Base-by-base conservation (phyloP, 192 early-diverging fungal genomes). In the Thoreauomyces humboldtii region DNA sequence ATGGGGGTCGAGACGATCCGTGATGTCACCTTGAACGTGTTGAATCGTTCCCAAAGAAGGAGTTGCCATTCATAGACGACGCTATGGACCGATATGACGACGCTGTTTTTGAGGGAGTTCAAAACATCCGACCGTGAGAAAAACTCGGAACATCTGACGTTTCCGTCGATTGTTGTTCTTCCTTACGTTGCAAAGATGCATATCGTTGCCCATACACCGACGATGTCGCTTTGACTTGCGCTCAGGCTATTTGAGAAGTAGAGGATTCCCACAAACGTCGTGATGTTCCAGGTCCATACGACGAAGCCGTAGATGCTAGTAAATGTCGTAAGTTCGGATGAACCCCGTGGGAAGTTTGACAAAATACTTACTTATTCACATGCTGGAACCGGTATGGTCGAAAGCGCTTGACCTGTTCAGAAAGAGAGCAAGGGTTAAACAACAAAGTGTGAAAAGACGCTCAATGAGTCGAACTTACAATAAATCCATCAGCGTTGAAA, bases 31-130 rank as follows among this genome's bases (percentile, higher is more conserved):
- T 43, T 43, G 11, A 60, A 4, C 19, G 21, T 24, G 35, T 14
- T 15, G 21, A 68, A 48, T n/a, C 41, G 14, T n/a, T 19, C 9
- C 55, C 55, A 68, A 22, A 51, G 41, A 3, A 68, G 29, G 0
- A 68, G 66, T 35, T 68, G 66, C 43, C 28, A 59, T 43, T 68
- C 66, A 34, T 50, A 68, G 7, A 68, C 4, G 4, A 68, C 35
- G 31, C 29, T 37, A 33, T 68, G 66, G 4, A 27, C 61, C 29
- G 53, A 33, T 0, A 34, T 27, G 0, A 50, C 0, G 36, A 29
- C 17, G 12, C 66, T 60, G 29, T 22, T 9, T 48, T 48, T 9
- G 22, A 48, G 7, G 12, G 15, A 24, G 47, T 12, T 9, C 25
- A 9, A 7, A 24, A 50, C 9, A 50, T 46, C 25, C n/a, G 44